These are phyloP conservation scores for Basidiobolus meristosporus DNA, from an alignment of 371 early-diverging fungal species.

Conservation along the genomic window DNA sequence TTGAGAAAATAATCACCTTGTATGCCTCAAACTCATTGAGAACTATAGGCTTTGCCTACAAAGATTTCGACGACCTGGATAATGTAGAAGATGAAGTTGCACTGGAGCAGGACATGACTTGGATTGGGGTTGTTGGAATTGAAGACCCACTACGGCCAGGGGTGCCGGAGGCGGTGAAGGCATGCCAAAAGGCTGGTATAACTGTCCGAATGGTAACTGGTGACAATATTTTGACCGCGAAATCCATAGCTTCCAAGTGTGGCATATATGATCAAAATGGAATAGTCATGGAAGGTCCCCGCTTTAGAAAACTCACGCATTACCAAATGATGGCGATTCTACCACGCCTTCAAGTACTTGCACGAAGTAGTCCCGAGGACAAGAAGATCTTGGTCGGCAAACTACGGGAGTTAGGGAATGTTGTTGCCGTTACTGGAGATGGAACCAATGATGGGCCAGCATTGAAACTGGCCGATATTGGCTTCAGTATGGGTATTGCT, in stretches of 20 bases:
- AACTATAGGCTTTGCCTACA: constrained; percentile 47
- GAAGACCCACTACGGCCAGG: constrained; percentile 55
- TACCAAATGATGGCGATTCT: constrained; percentile 25
- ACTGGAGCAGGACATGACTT: constrained; percentile 20
- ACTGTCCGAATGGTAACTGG: constrained; percentile 75
- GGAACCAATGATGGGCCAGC: constrained; percentile 67
- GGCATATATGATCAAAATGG: constrained; percentile 38
- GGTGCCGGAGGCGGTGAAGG: constrained; percentile 39
- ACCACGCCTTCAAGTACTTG: constrained; percentile 48
- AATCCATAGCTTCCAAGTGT: constrained; percentile 45
- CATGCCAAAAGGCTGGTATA: constrained; percentile 55
- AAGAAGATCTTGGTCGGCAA: constrained; percentile 44
- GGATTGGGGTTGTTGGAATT: constrained; percentile 44
- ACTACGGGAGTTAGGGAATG: constrained; percentile 34
- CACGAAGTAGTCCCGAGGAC: constrained; percentile 57
- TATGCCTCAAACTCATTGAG: constrained; percentile 41
- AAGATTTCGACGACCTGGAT: constrained; percentile 15
- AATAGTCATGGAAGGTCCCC: constrained; percentile 42
- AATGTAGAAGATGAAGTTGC: constrained; percentile 24
- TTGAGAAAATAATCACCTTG: constrained; percentile 27
- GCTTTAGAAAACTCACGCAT: constrained; percentile 28
- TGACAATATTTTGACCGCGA: constrained; percentile 56
- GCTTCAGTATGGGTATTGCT: constrained; percentile 63
- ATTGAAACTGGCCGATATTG: constrained; percentile 58
- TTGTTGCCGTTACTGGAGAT: constrained; percentile 71